Evolutionary conservation across 805 yeast species (phyloP).

Genomic region (Hanseniaspora mollemarum): DNA sequence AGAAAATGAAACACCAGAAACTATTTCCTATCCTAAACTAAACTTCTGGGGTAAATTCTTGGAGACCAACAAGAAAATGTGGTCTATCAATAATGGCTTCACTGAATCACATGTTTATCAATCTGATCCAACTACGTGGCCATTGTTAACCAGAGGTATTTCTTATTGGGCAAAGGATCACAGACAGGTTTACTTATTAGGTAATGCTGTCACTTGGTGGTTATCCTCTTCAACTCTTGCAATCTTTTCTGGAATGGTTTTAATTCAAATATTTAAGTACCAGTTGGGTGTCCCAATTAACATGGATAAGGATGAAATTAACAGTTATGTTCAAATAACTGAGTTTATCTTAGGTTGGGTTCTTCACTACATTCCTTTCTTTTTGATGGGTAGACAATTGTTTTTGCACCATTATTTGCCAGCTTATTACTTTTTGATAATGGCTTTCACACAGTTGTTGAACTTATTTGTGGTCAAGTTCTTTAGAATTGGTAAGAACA

Average conservation of each 20-base stretch:
- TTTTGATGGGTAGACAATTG: slow-evolving; percentile 83
- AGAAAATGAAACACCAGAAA: slow-evolving; percentile 31
- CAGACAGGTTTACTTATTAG: slow-evolving; percentile 57
- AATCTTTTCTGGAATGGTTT: slow-evolving; percentile 38
- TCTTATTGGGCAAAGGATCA: slow-evolving; percentile 61
- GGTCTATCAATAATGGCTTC: slow-evolving; percentile 62
- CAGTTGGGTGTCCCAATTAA: slow-evolving; percentile 47
- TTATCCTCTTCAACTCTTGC: slow-evolving; percentile 43
- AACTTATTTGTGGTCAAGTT: slow-evolving; percentile 40
- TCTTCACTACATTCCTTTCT: slow-evolving; percentile 62
- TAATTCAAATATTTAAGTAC: slow-evolving; percentile 45
- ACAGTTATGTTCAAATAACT: slow-evolving; percentile 53
- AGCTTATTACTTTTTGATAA: slow-evolving; percentile 75
- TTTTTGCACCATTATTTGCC: slow-evolving; percentile 92
- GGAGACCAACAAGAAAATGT: slow-evolving; percentile 64
- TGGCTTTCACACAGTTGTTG: slow-evolving; percentile 60
- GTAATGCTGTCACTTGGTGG: slow-evolving; percentile 80
- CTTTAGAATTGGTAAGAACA: slow-evolving; percentile 19
- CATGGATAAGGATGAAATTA: slow-evolving; percentile 43
- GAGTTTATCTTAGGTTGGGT: slow-evolving; percentile 60
- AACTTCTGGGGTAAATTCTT: slow-evolving; percentile 48
- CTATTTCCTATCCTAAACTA: slow-evolving; percentile 42
- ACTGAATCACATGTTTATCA: slow-evolving; percentile 61
- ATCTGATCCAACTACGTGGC: slow-evolving; percentile 66
- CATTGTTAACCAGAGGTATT: slow-evolving; percentile 63